phyloP scores from a whole-genome alignment of 2,329 filamentous ascomycete genomes.

The Bipolaris gigantea region DNA sequence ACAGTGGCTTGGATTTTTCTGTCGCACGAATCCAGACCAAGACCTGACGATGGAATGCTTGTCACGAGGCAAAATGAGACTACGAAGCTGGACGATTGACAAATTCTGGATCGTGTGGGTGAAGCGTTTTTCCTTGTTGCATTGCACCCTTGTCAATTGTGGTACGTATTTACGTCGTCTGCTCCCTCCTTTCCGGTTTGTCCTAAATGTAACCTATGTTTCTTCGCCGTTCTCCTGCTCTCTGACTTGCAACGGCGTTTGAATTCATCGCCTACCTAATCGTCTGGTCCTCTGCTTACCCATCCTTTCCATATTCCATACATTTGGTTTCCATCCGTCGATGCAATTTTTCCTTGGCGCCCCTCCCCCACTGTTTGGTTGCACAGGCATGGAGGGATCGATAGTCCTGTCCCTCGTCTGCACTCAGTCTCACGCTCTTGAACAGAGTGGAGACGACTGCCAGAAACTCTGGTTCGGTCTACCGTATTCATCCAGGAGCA shows the following conservation, averaged over 20 bases:
- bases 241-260: background rate
- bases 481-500: background rate
- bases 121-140: conserved; percentile 5
- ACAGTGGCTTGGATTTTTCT: background rate
- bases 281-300: background rate
- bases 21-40: background rate
- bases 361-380: background rate
- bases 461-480: background rate
- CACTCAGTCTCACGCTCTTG: background rate
- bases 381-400: conserved; percentile 1
- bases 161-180: conserved; percentile 1
- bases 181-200: background rate
- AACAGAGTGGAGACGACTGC: background rate
- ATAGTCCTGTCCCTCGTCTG: background rate
- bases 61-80: conserved; percentile 3
- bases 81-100: background rate
- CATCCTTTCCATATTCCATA: background rate
- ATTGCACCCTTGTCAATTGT: conserved; percentile 1
- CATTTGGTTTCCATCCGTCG: background rate
- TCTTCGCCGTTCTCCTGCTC: background rate
- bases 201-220: conserved; percentile 17
- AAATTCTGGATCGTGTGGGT: conserved; percentile 2
- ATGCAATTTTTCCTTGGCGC: background rate
- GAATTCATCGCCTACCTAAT: background rate
- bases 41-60: conserved; percentile 3